Evolutionary conservation across 2,329 filamentous ascomycete genomes (phyloP), one percentile per base, ranked within the genome.

Genomic region (Ophiostoma fasciatum): DNA sequence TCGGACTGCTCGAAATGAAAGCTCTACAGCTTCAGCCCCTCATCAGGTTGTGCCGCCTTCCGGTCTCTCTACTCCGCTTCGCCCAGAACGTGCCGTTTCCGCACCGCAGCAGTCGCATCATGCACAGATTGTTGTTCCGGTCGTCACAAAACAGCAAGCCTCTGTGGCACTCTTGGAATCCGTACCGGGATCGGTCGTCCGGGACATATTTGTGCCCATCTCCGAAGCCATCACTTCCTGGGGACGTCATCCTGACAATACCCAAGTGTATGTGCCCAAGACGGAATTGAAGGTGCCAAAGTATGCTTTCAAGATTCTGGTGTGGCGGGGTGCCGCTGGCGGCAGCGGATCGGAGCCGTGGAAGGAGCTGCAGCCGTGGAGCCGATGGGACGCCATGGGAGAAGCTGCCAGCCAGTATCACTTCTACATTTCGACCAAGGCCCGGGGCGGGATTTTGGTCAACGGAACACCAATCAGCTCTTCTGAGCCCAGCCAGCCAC

Each of bases 391-490:
- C 59, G 41, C 49, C 19, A 42, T 46, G 12, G 45, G 60, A 33
- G 47, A 56, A 13, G 55, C 65, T 2, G 67, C 71, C 11, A 61
- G 77, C 2, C 40, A 37, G 12, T 77, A 77, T 47, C 67, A 72
- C 4, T 79, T 85, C 42, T 78, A 74, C 51, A 75, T 94, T 34
- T 78, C 79, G 1, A 92, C 84, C 4, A 84, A 85, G 47, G 79
- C 82, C 4, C 78, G 75, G 7, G 63, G 65, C 20, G 82, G 83
- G 15, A 82, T 94, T 42, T 68, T 63, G 45, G 66, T 96, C 50
- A 94, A 94, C 48, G 75, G 71, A 20, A 65, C 71, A n/a, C 62
- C 64, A 28, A 58, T 94, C 18, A 60, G 55, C 2, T 71, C 74
- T 3, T 60, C 70, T 27, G 63, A 74, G 26, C 51, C 62, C 8